Percentiles rank a stretch among this genome's conserved stretches.
Conservation (phyloP, 2,329 filamentous ascomycete species). For the Penicillium sclerotiorum region DNA sequence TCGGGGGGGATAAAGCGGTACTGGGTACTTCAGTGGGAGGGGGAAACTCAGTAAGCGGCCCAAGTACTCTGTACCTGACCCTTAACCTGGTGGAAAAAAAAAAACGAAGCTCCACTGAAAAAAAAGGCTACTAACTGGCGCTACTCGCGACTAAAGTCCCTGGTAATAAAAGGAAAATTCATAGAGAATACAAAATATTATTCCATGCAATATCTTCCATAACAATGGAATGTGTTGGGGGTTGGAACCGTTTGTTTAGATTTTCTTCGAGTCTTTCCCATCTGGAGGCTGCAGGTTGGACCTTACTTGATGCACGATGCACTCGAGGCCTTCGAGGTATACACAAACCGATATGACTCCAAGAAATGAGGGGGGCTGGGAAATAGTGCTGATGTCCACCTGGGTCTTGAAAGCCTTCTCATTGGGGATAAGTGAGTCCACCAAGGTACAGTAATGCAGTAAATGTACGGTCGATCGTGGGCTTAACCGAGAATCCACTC, state of each 20-base stretch:
- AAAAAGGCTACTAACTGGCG: slow-evolving; percentile 9
- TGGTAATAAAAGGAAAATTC: background rate
- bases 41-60: slow-evolving; percentile 1
- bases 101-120: background rate
- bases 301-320: slow-evolving; percentile 26
- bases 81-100: background rate
- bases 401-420: background rate
- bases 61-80: slow-evolving; percentile 14
- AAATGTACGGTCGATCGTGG: slow-evolving; percentile 7
- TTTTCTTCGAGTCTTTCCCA: slow-evolving; percentile 22
- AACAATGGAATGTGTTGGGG: slow-evolving; percentile 7
- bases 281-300: slow-evolving; percentile 15
- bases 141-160: slow-evolving; percentile 17
- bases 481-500: slow-evolving; percentile 9
- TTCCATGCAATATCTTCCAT: background rate
- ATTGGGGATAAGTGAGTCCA: background rate
- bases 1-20: slow-evolving; percentile 5
- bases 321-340: slow-evolving; percentile 1
- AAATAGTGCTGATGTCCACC: background rate
- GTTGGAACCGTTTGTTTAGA: slow-evolving; percentile 20
- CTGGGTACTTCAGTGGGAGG: slow-evolving; percentile 16
- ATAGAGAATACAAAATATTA: background rate
- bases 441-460: background rate
- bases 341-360: background rate
- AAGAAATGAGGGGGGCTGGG: slow-evolving; percentile 8